phyloP scores from a whole-genome alignment of 2,329 filamentous ascomycete genomes.

The Fusarium incarnatum region DNA sequence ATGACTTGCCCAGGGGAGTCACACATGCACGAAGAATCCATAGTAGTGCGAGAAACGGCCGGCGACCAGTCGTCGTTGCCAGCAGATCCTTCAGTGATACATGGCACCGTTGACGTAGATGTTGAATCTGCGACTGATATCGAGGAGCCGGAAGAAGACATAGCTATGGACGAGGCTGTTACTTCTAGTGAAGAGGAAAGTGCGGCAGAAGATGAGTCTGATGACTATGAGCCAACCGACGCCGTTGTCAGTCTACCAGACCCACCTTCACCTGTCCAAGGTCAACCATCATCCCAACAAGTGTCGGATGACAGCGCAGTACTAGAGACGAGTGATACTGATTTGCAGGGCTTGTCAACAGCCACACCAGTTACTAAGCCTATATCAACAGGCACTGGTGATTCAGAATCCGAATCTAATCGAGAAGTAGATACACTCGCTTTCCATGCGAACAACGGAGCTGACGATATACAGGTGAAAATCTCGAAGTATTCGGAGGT shows the following conservation, averaged over 20 bases:
- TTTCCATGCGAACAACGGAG: constrained; percentile 13
- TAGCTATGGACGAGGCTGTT: constrained; percentile 42
- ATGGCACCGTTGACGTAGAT: neutral
- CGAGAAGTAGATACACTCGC: constrained; percentile 59
- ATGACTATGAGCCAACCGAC: constrained; percentile 68
- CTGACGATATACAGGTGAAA: constrained; percentile 43
- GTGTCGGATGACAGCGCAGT: constrained; percentile 35
- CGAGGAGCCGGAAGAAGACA: constrained; percentile 34
- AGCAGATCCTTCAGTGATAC: neutral
- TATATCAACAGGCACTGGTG: constrained; percentile 48
- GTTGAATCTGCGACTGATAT: constrained; percentile 1
- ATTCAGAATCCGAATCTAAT: constrained; percentile 42
- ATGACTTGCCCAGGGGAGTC: neutral
- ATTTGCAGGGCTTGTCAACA: constrained; percentile 41
- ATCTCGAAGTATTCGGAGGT: constrained; percentile 5
- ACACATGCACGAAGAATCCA: neutral
- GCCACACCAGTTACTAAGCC: constrained; percentile 43
- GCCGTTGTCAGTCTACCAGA: constrained; percentile 44
- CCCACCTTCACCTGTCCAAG: constrained; percentile 9
- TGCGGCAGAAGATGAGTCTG: constrained; percentile 52
- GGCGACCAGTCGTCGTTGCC: neutral
- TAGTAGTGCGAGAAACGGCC: neutral
- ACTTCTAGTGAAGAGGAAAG: constrained; percentile 45
- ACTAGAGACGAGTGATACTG: constrained; percentile 46
- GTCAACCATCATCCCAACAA: constrained; percentile 14